Percentiles rank a stretch among this genome's conserved stretches.
phyloP scores from a whole-genome alignment of 192 early-diverging fungal genomes.

The Nowakowskiella sp. region DNA sequence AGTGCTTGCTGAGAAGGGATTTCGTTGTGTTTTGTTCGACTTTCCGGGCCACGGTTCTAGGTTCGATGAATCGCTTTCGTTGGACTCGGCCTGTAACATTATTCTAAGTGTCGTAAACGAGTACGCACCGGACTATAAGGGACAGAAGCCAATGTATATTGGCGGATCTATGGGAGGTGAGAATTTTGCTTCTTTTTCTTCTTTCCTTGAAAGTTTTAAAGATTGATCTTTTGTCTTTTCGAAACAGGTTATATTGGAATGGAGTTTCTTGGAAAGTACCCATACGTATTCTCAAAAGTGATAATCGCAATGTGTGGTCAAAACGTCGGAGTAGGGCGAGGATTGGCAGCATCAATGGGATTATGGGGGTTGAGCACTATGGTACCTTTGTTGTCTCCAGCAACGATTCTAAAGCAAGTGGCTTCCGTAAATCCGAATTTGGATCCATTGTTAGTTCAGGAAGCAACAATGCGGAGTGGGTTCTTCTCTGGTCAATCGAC shows the following conservation, averaged over 20 bases:
- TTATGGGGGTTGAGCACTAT: background rate
- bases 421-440: conserved; percentile 4
- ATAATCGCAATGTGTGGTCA: conserved; percentile 18
- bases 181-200: too few species aligned
- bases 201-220: too few species aligned
- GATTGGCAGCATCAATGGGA: conserved; percentile 4
- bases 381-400: background rate
- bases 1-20: background rate
- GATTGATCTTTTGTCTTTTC: too few species aligned
- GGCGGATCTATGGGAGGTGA: conserved; percentile 19
- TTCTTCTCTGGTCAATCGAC: conserved; percentile 11
- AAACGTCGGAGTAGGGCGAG: conserved; percentile 7
- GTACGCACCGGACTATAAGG: conserved; percentile 1
- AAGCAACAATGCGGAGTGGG: conserved; percentile 3
- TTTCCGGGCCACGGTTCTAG: conserved; percentile 15
- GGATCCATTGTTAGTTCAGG: conserved; percentile 11
- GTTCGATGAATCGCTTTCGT: conserved; percentile 15
- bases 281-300: conserved; percentile 8
- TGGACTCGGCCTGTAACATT: conserved; percentile 10
- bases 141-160: conserved; percentile 11
- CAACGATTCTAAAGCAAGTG: conserved; percentile 7
- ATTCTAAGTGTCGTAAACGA: conserved; percentile 2
- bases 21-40: conserved; percentile 12
- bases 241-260: conserved; percentile 24
- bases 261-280: conserved; percentile 17